Evolutionary conservation across 768 basidiomycete species (phyloP).

Genomic region (Tylopilus cervinicoccineus): DNA sequence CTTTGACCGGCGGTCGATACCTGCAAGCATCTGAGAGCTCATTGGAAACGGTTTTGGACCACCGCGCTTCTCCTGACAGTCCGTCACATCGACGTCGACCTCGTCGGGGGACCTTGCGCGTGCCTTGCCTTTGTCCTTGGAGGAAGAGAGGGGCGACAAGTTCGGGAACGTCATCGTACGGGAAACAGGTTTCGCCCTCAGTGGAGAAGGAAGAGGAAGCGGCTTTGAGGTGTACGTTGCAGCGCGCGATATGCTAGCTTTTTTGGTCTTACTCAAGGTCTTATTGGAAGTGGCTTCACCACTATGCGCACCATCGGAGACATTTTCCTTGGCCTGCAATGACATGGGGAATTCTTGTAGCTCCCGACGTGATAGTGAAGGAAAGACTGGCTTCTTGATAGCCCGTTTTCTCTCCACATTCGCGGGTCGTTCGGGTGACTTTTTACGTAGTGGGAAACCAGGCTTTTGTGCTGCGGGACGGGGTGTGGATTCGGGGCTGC

Average conservation of each 20-base stretch:
- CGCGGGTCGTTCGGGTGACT: conserved; percentile 3
- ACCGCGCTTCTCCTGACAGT: background rate
- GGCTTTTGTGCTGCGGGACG: conserved; percentile 2
- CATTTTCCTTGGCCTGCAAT: conserved; percentile 21
- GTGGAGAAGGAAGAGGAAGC: conserved; percentile 22
- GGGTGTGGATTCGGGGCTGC: conserved; percentile 20
- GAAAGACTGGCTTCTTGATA: conserved; percentile 4
- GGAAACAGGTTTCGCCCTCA: conserved; percentile 5
- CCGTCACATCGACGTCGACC: background rate
- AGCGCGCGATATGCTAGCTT: conserved; percentile 8
- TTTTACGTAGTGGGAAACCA: conserved; percentile 2
- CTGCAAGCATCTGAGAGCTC: conserved; percentile 41
- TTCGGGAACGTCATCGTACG: conserved; percentile 18
- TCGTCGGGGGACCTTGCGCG: conserved; percentile 3
- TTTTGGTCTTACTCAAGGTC: conserved; percentile 10
- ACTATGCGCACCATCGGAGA: conserved; percentile 9
- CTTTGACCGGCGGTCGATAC: conserved; percentile 32
- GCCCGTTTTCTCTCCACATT: background rate
- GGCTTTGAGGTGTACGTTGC: background rate
- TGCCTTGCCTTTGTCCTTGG: conserved; percentile 18
- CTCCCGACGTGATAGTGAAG: conserved; percentile 8
- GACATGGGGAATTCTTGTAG: conserved; percentile 25
- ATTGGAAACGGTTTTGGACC: conserved; percentile 43
- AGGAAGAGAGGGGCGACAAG: conserved; percentile 22
- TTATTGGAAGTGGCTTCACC: conserved; percentile 9